Base-by-base conservation (phyloP, 2,329 filamentous ascomycete genomes). In the Rhynchosporium agropyri region DNA sequence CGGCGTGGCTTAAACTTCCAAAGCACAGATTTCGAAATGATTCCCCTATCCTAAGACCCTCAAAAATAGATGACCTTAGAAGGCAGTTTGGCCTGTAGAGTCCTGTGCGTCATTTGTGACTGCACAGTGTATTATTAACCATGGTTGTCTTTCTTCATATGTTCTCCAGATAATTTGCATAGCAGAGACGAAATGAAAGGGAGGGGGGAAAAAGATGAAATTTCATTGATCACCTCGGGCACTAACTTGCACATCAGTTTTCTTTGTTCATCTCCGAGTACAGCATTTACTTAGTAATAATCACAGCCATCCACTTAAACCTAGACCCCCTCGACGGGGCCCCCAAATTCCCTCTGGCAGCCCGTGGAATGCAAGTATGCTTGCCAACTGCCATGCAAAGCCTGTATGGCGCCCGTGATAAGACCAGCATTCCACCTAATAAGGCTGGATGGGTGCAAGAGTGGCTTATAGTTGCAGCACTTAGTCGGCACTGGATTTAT, bases 201-300 rank as follows among this genome's bases (percentile, higher is more conserved):
- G 3, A 50, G 45, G 28, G 13, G 38, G 28, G n/a, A 45, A 38
- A 29, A 15, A 48, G 42, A n/a, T 51, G 42, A 28, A 43, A 12
- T 36, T 15, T n/a, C 42, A 26, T 31, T 15, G 8, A 40, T 53
- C 40, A 38, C 10, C 55, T 58, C 49, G 38, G 40, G 28, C 40
- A 61, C 33, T 29, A 6, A 31, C 28, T 33, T 33, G 9, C n/a
- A 28, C 15, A 20, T n/a, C 5, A 58, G 26, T 53, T 29, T 61
- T 48, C 63, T 62, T 43, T 40, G 36, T 63, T 68, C 66, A 68
- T 68, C 43, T 66, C 66, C 64, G 66, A 63, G 56, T 48, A 26
- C 48, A 54, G 50, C 8, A 33, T n/a, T 13, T 20, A 58, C 28
- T 45, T 3, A 49, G 20, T n/a, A 58, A 29, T 46, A 26, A 57